These are phyloP conservation scores for Coccomyxa subellipsoidea DNA, from an alignment of 163 green algal species.

Conservation along the genomic window DNA sequence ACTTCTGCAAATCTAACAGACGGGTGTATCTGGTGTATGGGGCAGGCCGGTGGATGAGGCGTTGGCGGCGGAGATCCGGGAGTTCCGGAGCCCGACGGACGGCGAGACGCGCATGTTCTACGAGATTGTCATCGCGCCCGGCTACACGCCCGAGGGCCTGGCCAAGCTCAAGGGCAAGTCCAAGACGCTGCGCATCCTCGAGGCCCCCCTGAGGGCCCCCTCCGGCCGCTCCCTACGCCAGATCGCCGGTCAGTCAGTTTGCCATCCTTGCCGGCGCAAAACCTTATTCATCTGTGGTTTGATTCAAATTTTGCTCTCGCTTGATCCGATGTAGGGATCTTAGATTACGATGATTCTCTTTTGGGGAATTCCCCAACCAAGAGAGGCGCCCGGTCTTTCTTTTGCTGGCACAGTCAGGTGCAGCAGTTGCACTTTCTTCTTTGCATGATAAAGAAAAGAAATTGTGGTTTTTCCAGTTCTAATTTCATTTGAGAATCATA, in stretches of 20 bases:
- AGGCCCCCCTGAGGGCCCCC: conserved; percentile 77
- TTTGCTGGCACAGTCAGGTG: too few relatives aligned
- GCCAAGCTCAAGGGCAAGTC: conserved; percentile 91
- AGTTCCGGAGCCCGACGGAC: conserved; percentile 93
- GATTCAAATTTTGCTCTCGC: too few relatives aligned
- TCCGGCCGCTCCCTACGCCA: conserved; percentile 75
- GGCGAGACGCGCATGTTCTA: conserved; percentile 99
- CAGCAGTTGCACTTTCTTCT: too few relatives aligned
- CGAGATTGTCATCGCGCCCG: conserved; percentile 97
- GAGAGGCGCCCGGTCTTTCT: too few relatives aligned
- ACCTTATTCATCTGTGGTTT: too few relatives aligned
- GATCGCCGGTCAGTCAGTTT: conserved; percentile 46
- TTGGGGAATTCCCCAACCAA: too few relatives aligned
- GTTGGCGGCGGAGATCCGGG: conserved; percentile 82
- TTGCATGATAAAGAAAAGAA: too few relatives aligned
- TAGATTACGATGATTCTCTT: background rate
- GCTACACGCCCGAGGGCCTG: conserved; percentile 87
- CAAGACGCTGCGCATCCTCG: conserved; percentile 96
- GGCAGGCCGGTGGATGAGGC: conserved; percentile 57
- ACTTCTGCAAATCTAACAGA: background rate
- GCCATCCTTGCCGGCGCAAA: background rate
- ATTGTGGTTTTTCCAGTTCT: too few relatives aligned
- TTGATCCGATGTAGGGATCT: background rate
- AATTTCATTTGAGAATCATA: too few relatives aligned
- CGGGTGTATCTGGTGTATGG: background rate